These are phyloP conservation scores for Penicillium carneum DNA, from an alignment of 2,329 filamentous ascomycete genomes.

Conservation along the genomic window DNA sequence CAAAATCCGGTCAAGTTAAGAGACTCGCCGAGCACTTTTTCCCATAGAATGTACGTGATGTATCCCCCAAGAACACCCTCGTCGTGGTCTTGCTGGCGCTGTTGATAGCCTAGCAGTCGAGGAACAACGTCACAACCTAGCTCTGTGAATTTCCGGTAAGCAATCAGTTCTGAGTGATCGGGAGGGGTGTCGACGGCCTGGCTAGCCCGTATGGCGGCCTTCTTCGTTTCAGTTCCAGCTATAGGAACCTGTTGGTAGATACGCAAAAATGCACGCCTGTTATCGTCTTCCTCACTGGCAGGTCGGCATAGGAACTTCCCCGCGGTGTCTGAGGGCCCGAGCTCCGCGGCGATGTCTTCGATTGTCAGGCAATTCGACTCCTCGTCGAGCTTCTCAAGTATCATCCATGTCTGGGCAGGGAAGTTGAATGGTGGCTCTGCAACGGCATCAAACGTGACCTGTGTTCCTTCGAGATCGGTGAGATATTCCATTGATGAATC, in stretches of 20 bases:
- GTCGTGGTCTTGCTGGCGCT: slow-evolving; percentile 5
- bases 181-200: slow-evolving; percentile 11
- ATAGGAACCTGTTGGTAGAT: slow-evolving; percentile 17
- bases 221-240: slow-evolving; percentile 13
- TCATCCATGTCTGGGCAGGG: background rate
- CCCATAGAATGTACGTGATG: slow-evolving; percentile 14
- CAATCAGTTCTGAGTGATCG: slow-evolving; percentile 8
- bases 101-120: slow-evolving; percentile 14
- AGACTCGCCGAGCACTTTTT: slow-evolving; percentile 12
- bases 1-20: slow-evolving; percentile 13
- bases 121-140: slow-evolving; percentile 12
- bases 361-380: slow-evolving; percentile 5
- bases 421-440: background rate
- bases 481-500: slow-evolving; percentile 16
- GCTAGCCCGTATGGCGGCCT: slow-evolving; percentile 1
- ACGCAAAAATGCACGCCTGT: slow-evolving; percentile 14
- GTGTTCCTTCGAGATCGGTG: background rate
- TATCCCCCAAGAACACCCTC: slow-evolving; percentile 14
- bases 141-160: slow-evolving; percentile 3
- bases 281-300: slow-evolving; percentile 7
- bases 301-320: slow-evolving; percentile 16
- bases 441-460: background rate
- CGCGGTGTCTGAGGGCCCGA: slow-evolving; percentile 1
- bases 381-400: slow-evolving; percentile 11
- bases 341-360: slow-evolving; percentile 4